Percentiles rank a stretch among this genome's conserved stretches.
phyloP scores from a whole-genome alignment of 306 rosid genomes.

The Cucurbita maxima region DNA sequence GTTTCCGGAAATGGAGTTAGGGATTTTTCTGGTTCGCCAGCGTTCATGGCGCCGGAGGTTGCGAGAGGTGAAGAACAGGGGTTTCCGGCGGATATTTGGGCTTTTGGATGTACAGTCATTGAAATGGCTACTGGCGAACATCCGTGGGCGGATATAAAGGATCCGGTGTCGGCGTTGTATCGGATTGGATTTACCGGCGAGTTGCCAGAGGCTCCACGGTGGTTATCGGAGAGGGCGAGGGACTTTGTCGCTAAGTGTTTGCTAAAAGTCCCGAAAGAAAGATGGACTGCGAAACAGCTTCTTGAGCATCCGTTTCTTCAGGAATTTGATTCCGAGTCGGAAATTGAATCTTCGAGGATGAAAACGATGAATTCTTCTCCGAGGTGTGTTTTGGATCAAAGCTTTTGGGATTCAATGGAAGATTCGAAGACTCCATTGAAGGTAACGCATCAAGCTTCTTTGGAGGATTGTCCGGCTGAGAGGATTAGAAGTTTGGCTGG shows the following conservation, averaged over 20 bases:
- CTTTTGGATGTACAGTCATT: conserved; percentile 43
- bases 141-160: conserved; percentile 25
- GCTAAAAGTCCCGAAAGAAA: conserved; percentile 21
- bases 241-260: conserved; percentile 33
- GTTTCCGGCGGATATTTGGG: conserved; percentile 35
- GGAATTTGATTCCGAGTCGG: conserved; percentile 1
- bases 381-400: conserved; percentile 31
- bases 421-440: conserved; percentile 7
- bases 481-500: conserved; percentile 23
- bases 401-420: conserved; percentile 26
- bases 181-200: conserved; percentile 27
- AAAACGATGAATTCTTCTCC: conserved; percentile 24
- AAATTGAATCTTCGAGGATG: neutral
- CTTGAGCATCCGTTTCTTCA: conserved; percentile 34
- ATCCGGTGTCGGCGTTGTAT: conserved; percentile 29
- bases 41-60: conserved; percentile 43
- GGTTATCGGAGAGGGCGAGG: conserved; percentile 22
- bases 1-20: neutral
- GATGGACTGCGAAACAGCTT: conserved; percentile 30
- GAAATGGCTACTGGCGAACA: conserved; percentile 32
- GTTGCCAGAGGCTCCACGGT: conserved; percentile 14
- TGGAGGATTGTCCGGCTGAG: conserved; percentile 11
- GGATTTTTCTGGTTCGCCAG: conserved; percentile 36
- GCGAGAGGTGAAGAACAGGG: conserved; percentile 31
- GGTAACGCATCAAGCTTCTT: conserved; percentile 2